phyloP scores from a whole-genome alignment of 441 rosid genomes.

The Corymbia calophylla region DNA sequence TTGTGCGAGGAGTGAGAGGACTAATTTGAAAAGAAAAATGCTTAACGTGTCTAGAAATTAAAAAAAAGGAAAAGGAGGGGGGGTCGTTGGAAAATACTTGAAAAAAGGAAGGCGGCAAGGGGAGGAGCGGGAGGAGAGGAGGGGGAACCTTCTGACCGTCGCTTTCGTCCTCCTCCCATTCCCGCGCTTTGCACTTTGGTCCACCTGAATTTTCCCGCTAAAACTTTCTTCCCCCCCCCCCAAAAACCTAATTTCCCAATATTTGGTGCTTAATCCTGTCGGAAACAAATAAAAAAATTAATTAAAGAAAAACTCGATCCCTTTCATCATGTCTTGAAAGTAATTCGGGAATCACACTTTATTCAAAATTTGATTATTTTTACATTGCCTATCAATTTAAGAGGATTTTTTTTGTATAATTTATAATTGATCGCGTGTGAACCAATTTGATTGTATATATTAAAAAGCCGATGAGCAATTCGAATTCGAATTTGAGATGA shows the following conservation, averaged over 20 bases:
- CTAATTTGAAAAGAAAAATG: neutral
- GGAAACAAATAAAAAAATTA: neutral
- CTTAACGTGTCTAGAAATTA: neutral
- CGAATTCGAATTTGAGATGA: neutral
- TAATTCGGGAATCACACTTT: neutral
- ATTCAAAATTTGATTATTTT: neutral
- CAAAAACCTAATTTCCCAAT: neutral
- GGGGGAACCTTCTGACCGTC: neutral
- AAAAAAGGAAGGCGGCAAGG: neutral
- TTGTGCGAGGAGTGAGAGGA: neutral
- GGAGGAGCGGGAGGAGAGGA: neutral
- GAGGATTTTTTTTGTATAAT: neutral
- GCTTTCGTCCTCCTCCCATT: neutral
- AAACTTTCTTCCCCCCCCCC: neutral
- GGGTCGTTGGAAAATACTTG: neutral
- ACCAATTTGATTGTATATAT: neutral
- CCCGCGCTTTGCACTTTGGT: neutral
- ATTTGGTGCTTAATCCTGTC: neutral
- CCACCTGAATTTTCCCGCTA: neutral
- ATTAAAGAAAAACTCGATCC: neutral
- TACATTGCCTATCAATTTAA: neutral
- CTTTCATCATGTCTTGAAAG: neutral
- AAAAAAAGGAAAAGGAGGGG: neutral
- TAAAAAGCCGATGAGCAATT: no score
- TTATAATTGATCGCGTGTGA: neutral